These are phyloP conservation scores for Candida easanensis DNA, from an alignment of 805 yeast species.

Conservation along the genomic window DNA sequence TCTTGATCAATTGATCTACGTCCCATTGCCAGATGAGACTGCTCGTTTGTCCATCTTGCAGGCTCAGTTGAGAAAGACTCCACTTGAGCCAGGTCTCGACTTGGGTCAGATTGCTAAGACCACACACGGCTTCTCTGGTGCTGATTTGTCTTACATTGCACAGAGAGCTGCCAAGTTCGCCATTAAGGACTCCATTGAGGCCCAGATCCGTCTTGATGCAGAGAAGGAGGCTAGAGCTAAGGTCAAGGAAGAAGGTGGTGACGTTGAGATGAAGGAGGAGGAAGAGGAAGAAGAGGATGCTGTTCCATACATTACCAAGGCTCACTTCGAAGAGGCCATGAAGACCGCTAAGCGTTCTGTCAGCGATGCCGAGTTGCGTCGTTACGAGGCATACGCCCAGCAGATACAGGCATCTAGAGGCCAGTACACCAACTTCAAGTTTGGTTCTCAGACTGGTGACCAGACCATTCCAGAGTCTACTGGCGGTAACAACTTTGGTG, in stretches of 20 bases:
- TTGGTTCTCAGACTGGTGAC: conserved; percentile 41
- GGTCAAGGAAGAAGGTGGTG: conserved; percentile 44
- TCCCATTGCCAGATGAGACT: conserved; percentile 94
- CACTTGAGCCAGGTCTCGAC: conserved; percentile 95
- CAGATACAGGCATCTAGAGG: conserved; percentile 96
- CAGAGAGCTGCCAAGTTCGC: conserved; percentile 99
- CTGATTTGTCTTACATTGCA: conserved; percentile 93
- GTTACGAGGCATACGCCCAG: conserved; percentile 97
- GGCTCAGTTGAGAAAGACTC: conserved; percentile 98
- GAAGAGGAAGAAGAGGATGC: conserved; percentile 85
- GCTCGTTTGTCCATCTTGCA: conserved; percentile 90
- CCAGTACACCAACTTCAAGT: conserved; percentile 85
- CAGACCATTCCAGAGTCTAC: conserved; percentile 37
- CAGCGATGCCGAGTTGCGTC: conserved; percentile 94
- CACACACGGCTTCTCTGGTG: conserved; percentile 99
- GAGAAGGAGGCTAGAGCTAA: conserved; percentile 40
- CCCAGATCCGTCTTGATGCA: conserved; percentile 49
- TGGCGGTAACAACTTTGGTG: conserved; percentile 37
- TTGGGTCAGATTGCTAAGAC: conserved; percentile 85
- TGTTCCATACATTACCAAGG: conserved; percentile 91
- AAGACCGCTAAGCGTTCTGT: conserved; percentile 98
- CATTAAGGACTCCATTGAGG: conserved; percentile 95
- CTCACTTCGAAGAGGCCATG: conserved; percentile 99
- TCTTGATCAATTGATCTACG: conserved; percentile 96
- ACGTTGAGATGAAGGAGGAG: conserved; percentile 51